phyloP scores from a whole-genome alignment of 345 rosid genomes.

The Populus ilicifolia region DNA sequence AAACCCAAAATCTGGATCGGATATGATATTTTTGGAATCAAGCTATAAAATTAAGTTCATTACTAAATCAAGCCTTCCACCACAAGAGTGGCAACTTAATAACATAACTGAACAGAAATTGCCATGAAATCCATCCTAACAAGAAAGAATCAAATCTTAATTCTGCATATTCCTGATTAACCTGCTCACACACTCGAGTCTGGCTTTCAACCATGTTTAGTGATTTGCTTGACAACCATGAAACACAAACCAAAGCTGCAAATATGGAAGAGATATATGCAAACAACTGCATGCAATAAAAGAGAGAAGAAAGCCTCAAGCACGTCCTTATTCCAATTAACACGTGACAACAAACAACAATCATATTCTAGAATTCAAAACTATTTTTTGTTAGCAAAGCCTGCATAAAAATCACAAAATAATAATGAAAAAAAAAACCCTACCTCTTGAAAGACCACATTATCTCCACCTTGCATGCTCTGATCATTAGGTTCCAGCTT shows the following conservation, averaged over 20 bases:
- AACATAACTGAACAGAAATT: not conserved
- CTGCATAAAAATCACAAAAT: not conserved
- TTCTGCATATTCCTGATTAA: not conserved
- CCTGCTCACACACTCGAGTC: not conserved
- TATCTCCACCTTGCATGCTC: constrained; percentile 45
- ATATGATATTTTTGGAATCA: not conserved
- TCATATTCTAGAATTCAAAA: not conserved
- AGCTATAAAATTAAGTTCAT: not conserved
- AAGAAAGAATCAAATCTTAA: not conserved
- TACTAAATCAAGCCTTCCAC: not conserved
- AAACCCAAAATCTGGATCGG: not conserved
- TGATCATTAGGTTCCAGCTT: constrained; percentile 86
- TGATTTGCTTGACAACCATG: constrained; percentile 2
- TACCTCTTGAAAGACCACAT: constrained; percentile 58
- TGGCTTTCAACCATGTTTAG: not conserved
- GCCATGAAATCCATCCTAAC: not conserved
- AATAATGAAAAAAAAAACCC: not conserved
- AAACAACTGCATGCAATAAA: not conserved
- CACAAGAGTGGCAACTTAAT: not conserved
- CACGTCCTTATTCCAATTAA: not conserved
- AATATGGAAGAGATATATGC: not conserved
- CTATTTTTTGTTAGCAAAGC: not conserved
- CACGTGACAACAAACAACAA: not conserved
- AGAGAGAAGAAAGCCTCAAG: not conserved
- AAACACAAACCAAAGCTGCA: not conserved